Evolutionary conservation across 805 yeast genomes (phyloP), one percentile per base, ranked within the genome.

Genomic region (Yamadazyma scolyti): DNA sequence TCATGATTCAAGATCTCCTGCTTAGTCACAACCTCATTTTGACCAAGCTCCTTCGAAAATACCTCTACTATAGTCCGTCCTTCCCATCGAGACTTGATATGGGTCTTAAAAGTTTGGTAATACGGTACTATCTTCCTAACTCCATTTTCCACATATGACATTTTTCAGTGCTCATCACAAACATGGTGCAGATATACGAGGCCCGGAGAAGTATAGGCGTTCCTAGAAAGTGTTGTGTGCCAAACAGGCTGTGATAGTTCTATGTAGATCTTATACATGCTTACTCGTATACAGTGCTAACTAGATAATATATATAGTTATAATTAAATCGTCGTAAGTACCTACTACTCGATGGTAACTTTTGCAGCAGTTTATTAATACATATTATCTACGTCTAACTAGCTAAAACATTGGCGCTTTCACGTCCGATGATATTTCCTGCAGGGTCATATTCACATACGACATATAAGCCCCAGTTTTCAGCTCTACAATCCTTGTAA

Each of bases 381-480:
- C n/a, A n/a, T n/a, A n/a, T n/a, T n/a, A n/a, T n/a, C n/a, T n/a
- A n/a, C n/a, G n/a, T n/a, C n/a, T n/a, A n/a, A n/a, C n/a, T n/a
- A 22, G 39, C 40, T 16, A 42, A 34, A 9, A 50, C 50, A 28
- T 52, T 52, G 16, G 37, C 37, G 2, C 24, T 16, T 9, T 40
- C 37, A 34, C 65, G 48, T 29, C 83, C 79, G 28, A 68, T 59
- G 29, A 69, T 52, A 61, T 87, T 87, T 46, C 96, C 96, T 23
- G 82, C 74, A n/a, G 86, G 78, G 49, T 68, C 61, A 42, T 88
- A 87, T 29, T 79, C 77, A 58, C 96, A 87, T 37, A 83, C 73
- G 33, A 82, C 66, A 61, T 84, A 85, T 43, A 65, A 61, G 28
- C 77, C 76, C 50, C 65, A 61, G 46, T 48, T 49, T 28, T 46